Percentiles rank a stretch among this genome's conserved stretches.
Conservation (phyloP, 805 yeast genomes). For the Scheffersomyces amazonensis region DNA sequence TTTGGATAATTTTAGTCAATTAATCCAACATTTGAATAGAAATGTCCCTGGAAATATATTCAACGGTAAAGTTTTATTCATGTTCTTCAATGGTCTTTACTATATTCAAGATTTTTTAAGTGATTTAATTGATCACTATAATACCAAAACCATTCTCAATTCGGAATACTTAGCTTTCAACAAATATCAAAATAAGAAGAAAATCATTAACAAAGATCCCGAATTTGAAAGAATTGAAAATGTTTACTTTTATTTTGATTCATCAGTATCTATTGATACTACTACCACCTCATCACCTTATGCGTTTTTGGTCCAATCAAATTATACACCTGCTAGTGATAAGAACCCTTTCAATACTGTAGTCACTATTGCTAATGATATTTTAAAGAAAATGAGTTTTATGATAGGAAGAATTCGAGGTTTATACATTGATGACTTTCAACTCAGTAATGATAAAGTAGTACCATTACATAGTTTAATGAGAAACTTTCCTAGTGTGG, state of each 20-base stretch:
- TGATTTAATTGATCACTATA: conserved; percentile 26
- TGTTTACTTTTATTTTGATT: conserved; percentile 33
- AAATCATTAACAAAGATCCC: neutral
- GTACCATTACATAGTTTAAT: conserved; percentile 26
- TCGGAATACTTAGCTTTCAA: neutral
- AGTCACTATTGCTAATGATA: conserved; percentile 29
- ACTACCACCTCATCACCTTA: conserved; percentile 3
- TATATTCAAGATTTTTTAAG: conserved; percentile 29
- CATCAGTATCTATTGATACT: conserved; percentile 16
- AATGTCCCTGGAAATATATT: conserved; percentile 8
- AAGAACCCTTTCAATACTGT: conserved; percentile 20
- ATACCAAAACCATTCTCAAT: neutral
- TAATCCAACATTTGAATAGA: conserved; percentile 14
- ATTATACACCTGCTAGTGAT: neutral
- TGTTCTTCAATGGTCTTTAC: conserved; percentile 35
- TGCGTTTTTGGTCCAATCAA: conserved; percentile 2
- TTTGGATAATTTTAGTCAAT: conserved; percentile 19
- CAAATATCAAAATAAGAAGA: neutral
- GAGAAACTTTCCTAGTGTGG: conserved; percentile 30
- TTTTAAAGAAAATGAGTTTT: conserved; percentile 30
- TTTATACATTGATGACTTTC: conserved; percentile 29
- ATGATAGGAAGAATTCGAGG: conserved; percentile 31
- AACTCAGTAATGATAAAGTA: conserved; percentile 26
- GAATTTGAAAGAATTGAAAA: conserved; percentile 16
- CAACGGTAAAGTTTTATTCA: conserved; percentile 30